phyloP scores from a whole-genome alignment of 306 rosid genomes.

The Pachyrhizus erosus region DNA sequence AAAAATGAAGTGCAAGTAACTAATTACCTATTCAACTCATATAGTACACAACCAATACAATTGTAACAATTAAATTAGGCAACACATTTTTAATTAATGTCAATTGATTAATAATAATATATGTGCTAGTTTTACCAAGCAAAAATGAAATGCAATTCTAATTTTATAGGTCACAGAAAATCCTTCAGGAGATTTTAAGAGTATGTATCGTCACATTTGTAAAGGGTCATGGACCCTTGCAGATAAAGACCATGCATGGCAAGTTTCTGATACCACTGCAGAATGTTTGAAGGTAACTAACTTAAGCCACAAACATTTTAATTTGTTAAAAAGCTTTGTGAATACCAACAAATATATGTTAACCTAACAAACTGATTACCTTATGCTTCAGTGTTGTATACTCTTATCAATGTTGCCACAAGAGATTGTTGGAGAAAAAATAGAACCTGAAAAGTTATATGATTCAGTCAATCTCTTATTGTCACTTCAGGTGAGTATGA shows the following conservation, averaged over 20 bases:
- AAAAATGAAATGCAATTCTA: too few relatives aligned
- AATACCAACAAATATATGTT: not conserved
- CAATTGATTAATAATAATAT: too few relatives aligned
- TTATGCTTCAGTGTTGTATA: conserved; percentile 56
- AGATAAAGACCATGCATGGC: conserved; percentile 77
- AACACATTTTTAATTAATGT: too few relatives aligned
- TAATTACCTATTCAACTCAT: not conserved
- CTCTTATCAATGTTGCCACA: conserved; percentile 57
- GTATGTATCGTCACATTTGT: conserved; percentile 66
- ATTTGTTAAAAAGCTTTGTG: not conserved
- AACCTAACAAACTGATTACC: not conserved
- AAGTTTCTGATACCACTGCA: conserved; percentile 73
- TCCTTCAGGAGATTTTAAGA: not conserved
- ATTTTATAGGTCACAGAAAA: conserved; percentile 51
- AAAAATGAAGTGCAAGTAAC: not conserved
- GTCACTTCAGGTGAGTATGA: conserved; percentile 57
- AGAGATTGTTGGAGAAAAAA: conserved; percentile 64
- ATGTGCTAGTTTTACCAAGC: too few relatives aligned
- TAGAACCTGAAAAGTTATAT: conserved; percentile 54
- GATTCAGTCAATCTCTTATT: conserved; percentile 66
- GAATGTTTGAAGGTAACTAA: conserved; percentile 62
- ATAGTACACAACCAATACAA: too few relatives aligned
- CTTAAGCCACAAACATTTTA: not conserved
- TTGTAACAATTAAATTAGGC: too few relatives aligned
- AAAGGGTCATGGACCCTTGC: conserved; percentile 78